These are phyloP conservation scores for Trypanosoma scelopori DNA, from an alignment of 208 protist genomes.

Conservation along the genomic window DNA sequence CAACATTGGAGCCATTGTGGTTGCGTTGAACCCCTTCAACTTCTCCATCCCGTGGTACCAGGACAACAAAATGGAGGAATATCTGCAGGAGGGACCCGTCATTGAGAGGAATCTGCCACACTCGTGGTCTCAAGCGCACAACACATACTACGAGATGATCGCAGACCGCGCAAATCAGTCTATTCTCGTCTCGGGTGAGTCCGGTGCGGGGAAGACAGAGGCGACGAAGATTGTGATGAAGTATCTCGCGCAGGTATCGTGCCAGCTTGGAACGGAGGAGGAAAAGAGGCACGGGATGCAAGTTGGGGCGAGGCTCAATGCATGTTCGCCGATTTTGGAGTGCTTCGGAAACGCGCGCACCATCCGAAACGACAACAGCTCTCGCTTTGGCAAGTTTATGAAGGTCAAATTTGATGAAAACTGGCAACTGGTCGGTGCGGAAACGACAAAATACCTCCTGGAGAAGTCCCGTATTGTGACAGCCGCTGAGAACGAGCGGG, in stretches of 20 bases:
- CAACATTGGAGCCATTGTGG: slow-evolving; percentile 45
- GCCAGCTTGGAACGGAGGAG: slow-evolving; percentile 24
- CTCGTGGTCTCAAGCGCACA: slow-evolving; percentile 41
- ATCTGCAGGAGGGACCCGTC: slow-evolving; percentile 34
- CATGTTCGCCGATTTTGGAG: slow-evolving; percentile 85
- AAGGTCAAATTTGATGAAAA: slow-evolving; percentile 52
- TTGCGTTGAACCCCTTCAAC: slow-evolving; percentile 51
- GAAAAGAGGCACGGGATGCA: slow-evolving; percentile 18
- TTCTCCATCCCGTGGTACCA: slow-evolving; percentile 41
- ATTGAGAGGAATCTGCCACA: slow-evolving; percentile 45
- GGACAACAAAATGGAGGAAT: slow-evolving; percentile 35
- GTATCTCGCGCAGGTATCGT: slow-evolving; percentile 38
- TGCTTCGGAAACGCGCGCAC: slow-evolving; percentile 93
- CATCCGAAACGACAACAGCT: slow-evolving; percentile 84
- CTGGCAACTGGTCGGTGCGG: slow-evolving; percentile 47
- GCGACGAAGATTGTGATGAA: slow-evolving; percentile 49
- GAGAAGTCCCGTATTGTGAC: slow-evolving; percentile 77
- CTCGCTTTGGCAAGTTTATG: slow-evolving; percentile 89
- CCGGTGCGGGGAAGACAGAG: slow-evolving; percentile 48
- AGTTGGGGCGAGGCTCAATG: slow-evolving; percentile 28
- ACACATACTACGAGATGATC: slow-evolving; percentile 41
- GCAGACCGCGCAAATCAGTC: slow-evolving; percentile 33
- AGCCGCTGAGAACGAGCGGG: slow-evolving; percentile 59
- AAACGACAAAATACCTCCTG: slow-evolving; percentile 63
- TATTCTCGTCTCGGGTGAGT: slow-evolving; percentile 51